Conservation (phyloP, 257 asterid species). For the Scutellaria barbata region DNA sequence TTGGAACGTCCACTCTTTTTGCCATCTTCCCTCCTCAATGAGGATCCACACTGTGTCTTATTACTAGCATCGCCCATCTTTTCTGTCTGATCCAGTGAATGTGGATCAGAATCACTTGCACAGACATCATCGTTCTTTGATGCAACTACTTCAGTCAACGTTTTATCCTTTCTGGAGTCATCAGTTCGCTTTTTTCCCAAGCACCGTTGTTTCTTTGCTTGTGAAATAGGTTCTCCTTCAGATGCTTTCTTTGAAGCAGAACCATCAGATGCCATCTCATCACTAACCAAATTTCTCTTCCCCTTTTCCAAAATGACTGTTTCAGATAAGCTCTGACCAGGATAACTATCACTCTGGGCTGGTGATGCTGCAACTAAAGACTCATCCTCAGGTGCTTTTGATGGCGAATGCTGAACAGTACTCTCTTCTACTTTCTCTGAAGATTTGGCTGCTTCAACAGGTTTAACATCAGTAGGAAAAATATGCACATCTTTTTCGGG, state of each 20-base stretch:
- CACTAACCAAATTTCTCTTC: slow-evolving; percentile 47
- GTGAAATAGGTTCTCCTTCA: slow-evolving; percentile 55
- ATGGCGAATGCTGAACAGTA: slow-evolving; percentile 43
- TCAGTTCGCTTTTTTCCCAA: slow-evolving; percentile 32
- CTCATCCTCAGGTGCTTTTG: slow-evolving; percentile 56
- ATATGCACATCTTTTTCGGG: slow-evolving; percentile 42
- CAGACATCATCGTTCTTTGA: slow-evolving; percentile 49
- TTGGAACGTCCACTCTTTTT: slow-evolving; percentile 61
- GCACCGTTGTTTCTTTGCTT: slow-evolving; percentile 40
- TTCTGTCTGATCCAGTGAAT: slow-evolving; percentile 41
- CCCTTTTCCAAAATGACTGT: slow-evolving; percentile 43
- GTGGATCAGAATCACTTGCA: slow-evolving; percentile 58
- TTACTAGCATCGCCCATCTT: slow-evolving; percentile 40
- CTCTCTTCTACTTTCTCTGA: slow-evolving; percentile 48
- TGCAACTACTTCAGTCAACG: slow-evolving; percentile 43
- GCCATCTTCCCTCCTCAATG: slow-evolving; percentile 47
- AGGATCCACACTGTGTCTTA: slow-evolving; percentile 45
- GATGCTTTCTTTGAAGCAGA: slow-evolving; percentile 49
- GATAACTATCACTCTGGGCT: slow-evolving; percentile 51
- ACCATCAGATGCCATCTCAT: slow-evolving; percentile 49
- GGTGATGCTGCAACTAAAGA: slow-evolving; percentile 55
- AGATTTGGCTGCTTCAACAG: slow-evolving; percentile 48
- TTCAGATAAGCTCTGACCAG: slow-evolving; percentile 48
- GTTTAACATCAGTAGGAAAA: slow-evolving; percentile 47
- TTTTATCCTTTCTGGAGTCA: slow-evolving; percentile 47